Base-by-base conservation (phyloP, 305 asterid genomes). In the Nicotiana rustica region DNA sequence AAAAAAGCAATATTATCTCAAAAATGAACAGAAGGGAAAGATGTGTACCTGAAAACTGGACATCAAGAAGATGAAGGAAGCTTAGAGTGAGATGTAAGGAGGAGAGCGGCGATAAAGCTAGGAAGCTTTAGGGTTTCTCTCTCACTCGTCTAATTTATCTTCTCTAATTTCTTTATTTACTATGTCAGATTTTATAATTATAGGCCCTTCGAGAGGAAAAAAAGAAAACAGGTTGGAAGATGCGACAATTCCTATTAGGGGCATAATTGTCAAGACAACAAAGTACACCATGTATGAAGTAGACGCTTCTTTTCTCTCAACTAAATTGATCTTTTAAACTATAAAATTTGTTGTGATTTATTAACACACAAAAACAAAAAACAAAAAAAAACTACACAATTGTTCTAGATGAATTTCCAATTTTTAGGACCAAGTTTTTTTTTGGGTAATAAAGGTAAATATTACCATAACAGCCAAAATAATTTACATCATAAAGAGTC, bases 31-130 rank as follows among this genome's bases (percentile, higher is more conserved):
- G 18, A 21, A 55, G 9, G 10, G 80, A 52, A 3, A 29, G 49
- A 55, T 55, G 29, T 44, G 41, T 55, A 76, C 80, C 80, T 55
- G 66, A 55, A 29, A 55, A 55, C 4, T 76, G 33, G 29, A 41
- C 80, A 75, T 75, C 13, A 52, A 76, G 10, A 15, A 33, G 64
- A 73, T 44, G 79, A 7, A 69, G 3, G 57, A 44, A 10, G 59
- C 77, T 38, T 38, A n/a, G 77, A 69, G 77, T 69, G 57, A 44
- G 35, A 47, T 49, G 25, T 55, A 55, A 76, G 65, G 80, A 73
- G 14, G 66, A 55, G 80, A 55, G 80, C 80, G 80, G 80, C 80
- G 80, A 55, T 25, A 75, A 44, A 71, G 59, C 59, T 41, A 38
- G 14, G 62, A 47, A 55, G 47, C 61, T 75, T 76, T 76, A 76